Percentiles rank a stretch among this genome's conserved stretches.
Conservation (phyloP, 192 early-diverging fungal genomes). For the Rhizophagus clarus region DNA sequence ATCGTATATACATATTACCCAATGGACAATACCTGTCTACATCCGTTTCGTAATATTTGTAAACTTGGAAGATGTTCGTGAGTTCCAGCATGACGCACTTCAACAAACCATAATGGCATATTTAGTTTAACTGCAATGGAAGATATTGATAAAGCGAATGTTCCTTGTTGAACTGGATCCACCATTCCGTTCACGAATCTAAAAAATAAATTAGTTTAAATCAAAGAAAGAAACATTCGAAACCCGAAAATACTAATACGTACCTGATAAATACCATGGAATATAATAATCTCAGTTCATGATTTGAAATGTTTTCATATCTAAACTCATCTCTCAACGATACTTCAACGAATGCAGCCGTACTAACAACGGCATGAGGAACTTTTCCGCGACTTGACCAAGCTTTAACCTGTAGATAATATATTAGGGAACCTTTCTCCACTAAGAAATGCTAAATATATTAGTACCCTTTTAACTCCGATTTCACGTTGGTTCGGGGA, state of each 20-base stretch:
- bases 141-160: constrained; percentile 51
- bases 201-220: background rate
- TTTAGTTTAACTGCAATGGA: constrained; percentile 52
- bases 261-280: constrained; percentile 28
- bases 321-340: constrained; percentile 48
- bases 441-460: background rate
- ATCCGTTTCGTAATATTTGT: constrained; percentile 52
- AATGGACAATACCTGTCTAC: constrained; percentile 33
- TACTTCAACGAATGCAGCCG: constrained; percentile 61
- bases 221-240: background rate
- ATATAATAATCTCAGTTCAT: constrained; percentile 28
- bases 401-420: constrained; percentile 56
- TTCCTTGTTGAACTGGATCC: constrained; percentile 25
- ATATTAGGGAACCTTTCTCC: background rate
- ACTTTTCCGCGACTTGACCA: constrained; percentile 68
- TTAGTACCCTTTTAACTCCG: constrained; percentile 60
- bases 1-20: too few relatives aligned
- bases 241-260: background rate
- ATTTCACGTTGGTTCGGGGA: constrained; percentile 34
- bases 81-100: constrained; percentile 66
- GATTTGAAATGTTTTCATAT: background rate
- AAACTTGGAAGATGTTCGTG: constrained; percentile 66
- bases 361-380: constrained; percentile 62
- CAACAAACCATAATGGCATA: constrained; percentile 69
- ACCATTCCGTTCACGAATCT: constrained; percentile 33